phyloP scores from a whole-genome alignment of 2,329 filamentous ascomycete genomes.

The Chalaropsis thielavioides region DNA sequence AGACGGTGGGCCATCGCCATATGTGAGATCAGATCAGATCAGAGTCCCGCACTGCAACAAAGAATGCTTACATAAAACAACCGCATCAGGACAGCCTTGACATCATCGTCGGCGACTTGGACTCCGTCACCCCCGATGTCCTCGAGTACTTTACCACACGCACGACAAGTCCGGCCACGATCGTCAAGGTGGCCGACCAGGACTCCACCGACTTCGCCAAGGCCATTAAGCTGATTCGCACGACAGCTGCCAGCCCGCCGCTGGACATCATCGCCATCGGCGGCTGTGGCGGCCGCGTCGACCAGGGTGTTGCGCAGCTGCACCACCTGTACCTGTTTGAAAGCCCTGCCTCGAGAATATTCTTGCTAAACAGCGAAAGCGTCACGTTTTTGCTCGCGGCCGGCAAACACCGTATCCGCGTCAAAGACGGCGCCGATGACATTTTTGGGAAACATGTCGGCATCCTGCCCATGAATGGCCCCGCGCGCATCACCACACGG shows the following conservation, averaged over 20 bases:
- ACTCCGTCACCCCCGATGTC: constrained; percentile 56
- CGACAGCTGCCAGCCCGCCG: constrained; percentile 20
- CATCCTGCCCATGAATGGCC: constrained; percentile 70
- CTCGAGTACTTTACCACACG: constrained; percentile 50
- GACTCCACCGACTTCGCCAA: constrained; percentile 89
- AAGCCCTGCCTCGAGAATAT: constrained; percentile 43
- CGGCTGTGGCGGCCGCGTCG: constrained; percentile 76
- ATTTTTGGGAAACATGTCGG: constrained; percentile 68
- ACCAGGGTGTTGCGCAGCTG: constrained; percentile 80
- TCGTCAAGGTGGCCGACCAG: constrained; percentile 65
- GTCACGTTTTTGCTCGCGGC: constrained; percentile 60
- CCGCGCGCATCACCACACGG: constrained; percentile 59
- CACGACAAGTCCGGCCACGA: constrained; percentile 31
- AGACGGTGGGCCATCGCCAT: constrained; percentile 1
- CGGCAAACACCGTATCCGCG: constrained; percentile 49
- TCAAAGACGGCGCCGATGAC: constrained; percentile 35
- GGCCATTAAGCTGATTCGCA: constrained; percentile 48
- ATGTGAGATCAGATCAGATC: not conserved
- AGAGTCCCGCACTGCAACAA: not conserved
- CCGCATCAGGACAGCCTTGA: constrained; percentile 41
- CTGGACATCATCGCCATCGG: constrained; percentile 67
- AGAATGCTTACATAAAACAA: not conserved
- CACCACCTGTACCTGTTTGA: constrained; percentile 66
- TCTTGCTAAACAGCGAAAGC: constrained; percentile 66
- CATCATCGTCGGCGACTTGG: constrained; percentile 77